Evolutionary conservation across 768 basidiomycete genomes (phyloP).

Genomic region (Podaxis sp.): DNA sequence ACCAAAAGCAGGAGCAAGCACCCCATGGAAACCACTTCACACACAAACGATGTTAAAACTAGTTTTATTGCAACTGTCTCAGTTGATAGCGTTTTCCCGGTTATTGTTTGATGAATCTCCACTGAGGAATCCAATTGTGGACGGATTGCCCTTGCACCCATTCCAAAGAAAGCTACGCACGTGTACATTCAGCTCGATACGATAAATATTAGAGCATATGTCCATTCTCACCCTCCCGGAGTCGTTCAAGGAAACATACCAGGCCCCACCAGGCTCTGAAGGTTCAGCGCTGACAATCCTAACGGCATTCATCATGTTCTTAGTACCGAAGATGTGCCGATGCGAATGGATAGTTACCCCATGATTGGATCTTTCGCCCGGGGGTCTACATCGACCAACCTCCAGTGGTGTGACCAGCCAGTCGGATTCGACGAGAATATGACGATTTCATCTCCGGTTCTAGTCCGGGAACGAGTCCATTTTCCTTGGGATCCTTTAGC

Average conservation of each 20-base stretch:
- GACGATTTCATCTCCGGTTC: constrained; percentile 4
- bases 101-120: constrained; percentile 12
- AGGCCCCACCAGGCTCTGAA: not conserved
- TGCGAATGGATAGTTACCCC: not conserved
- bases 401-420: constrained; percentile 12
- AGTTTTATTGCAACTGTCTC: too few relatives aligned
- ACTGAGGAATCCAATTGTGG: constrained; percentile 11
- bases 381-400: constrained; percentile 6
- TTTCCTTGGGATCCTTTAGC: constrained; percentile 3
- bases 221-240: not conserved
- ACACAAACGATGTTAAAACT: too few relatives aligned
- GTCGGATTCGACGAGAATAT: not conserved
- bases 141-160: constrained; percentile 4
- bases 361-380: constrained; percentile 7
- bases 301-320: not conserved
- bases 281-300: constrained; percentile 5
- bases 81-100: not conserved
- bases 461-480: not conserved
- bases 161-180: not conserved
- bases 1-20: too few relatives aligned
- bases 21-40: too few relatives aligned
- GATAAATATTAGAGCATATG: not conserved
- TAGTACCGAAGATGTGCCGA: not conserved
- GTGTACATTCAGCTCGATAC: not conserved
- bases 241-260: not conserved